Conservation (phyloP, 495 filamentous ascomycete genomes). For the Lasiosphaeris hirsuta region DNA sequence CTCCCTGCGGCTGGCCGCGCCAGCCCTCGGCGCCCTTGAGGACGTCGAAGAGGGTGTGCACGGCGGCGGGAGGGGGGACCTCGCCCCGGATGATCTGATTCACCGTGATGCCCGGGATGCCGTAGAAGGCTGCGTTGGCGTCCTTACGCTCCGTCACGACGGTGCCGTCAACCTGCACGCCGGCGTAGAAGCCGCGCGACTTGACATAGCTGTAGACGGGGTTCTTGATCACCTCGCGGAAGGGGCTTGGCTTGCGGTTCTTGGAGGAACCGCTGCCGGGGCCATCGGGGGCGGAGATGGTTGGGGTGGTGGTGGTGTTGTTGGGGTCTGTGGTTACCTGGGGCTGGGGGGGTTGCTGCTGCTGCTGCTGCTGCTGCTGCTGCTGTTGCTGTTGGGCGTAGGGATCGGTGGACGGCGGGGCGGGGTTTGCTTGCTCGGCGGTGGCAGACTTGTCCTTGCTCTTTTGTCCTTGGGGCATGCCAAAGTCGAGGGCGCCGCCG, state of each 20-base stretch:
- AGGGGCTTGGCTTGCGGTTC: slow-evolving; percentile 23
- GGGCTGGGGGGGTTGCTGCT: too few relatives aligned
- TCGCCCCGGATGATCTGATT: slow-evolving; percentile 67
- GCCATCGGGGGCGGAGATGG: neutral
- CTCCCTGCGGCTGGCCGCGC: slow-evolving; percentile 16
- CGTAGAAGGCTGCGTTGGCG: slow-evolving; percentile 77
- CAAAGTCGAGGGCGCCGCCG: slow-evolving; percentile 61
- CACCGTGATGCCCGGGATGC: slow-evolving; percentile 54
- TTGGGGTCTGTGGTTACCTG: neutral
- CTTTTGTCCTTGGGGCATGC: slow-evolving; percentile 22
- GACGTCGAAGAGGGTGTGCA: slow-evolving; percentile 22
- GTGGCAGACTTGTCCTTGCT: slow-evolving; percentile 13
- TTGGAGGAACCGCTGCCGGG: neutral
- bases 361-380: too few relatives aligned
- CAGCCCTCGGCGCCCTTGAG: slow-evolving; percentile 28
- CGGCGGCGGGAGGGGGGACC: slow-evolving; percentile 31
- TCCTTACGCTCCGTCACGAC: slow-evolving; percentile 75
- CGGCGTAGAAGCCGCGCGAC: slow-evolving; percentile 73
- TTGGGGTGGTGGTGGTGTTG: neutral
- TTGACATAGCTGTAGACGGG: slow-evolving; percentile 83
- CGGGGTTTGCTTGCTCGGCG: neutral
- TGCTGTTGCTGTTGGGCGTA: neutral
- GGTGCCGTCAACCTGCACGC: slow-evolving; percentile 74
- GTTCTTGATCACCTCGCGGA: slow-evolving; percentile 31
- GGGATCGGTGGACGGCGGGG: neutral